Conservation (phyloP, 352 stramenopile genomes). For the Paralagenidium karlingii region DNA sequence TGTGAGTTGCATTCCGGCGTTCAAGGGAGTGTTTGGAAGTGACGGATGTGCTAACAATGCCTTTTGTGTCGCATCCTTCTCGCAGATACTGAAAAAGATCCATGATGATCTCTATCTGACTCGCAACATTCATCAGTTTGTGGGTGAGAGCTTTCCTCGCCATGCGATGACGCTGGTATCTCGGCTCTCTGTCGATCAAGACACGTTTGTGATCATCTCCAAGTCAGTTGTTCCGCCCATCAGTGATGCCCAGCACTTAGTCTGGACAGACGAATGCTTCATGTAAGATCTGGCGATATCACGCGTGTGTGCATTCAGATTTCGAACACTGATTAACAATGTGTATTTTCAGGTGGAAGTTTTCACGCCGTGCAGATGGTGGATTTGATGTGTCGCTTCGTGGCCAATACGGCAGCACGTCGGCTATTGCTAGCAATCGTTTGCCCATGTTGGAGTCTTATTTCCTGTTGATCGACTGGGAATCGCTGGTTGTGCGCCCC, state of each 20-base stretch:
- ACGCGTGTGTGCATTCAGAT: no score
- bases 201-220: slow-evolving; percentile 72
- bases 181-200: slow-evolving; percentile 69
- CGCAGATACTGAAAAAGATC: slow-evolving; percentile 71
- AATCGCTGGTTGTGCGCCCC: slow-evolving; percentile 65
- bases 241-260: slow-evolving; percentile 71
- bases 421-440: slow-evolving; percentile 65
- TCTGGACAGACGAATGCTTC: slow-evolving; percentile 81
- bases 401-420: slow-evolving; percentile 75
- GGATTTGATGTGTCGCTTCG: slow-evolving; percentile 67
- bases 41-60: neutral
- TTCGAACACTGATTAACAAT: no score
- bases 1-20: slow-evolving; percentile 21
- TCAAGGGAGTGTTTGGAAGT: neutral
- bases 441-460: slow-evolving; percentile 76
- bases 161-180: slow-evolving; percentile 75
- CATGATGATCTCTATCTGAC: slow-evolving; percentile 80
- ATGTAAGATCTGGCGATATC: slow-evolving; percentile 14
- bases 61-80: neutral
- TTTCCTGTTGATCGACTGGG: slow-evolving; percentile 77
- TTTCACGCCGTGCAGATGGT: slow-evolving; percentile 35
- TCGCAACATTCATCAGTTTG: slow-evolving; percentile 81
- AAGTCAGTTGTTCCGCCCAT: slow-evolving; percentile 68
- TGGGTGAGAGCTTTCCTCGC: slow-evolving; percentile 73
- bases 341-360: slow-evolving; percentile 44